Conservation (phyloP, 2,329 filamentous ascomycete genomes). For the Pestalotiopsis sp. region DNA sequence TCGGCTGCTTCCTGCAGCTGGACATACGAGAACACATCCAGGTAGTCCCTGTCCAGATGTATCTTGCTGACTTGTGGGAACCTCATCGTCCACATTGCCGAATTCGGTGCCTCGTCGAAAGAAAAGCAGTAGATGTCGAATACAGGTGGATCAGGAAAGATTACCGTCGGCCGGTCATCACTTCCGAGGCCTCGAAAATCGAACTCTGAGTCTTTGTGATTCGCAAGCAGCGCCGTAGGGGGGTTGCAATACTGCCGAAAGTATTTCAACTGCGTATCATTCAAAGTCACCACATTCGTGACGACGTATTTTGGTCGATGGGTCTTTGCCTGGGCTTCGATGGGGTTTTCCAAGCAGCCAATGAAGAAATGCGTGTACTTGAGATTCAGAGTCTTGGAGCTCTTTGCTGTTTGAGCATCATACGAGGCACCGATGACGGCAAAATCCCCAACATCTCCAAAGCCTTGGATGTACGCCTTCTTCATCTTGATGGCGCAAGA, state of each 20-base stretch:
- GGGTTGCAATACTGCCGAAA: slow-evolving; percentile 51
- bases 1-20: slow-evolving; percentile 69
- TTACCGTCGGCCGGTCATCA: slow-evolving; percentile 42
- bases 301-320: slow-evolving; percentile 63
- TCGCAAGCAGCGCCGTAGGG: slow-evolving; percentile 34
- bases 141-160: slow-evolving; percentile 72
- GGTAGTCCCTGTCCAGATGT: slow-evolving; percentile 71
- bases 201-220: slow-evolving; percentile 44
- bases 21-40: slow-evolving; percentile 67
- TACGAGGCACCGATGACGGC: slow-evolving; percentile 75
- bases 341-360: slow-evolving; percentile 72
- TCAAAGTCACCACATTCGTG: slow-evolving; percentile 63
- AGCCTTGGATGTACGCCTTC: slow-evolving; percentile 76
- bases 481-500: slow-evolving; percentile 78
- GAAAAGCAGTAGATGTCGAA: slow-evolving; percentile 80
- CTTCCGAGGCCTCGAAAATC: slow-evolving; percentile 45
- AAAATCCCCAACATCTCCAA: slow-evolving; percentile 84
- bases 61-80: slow-evolving; percentile 78
- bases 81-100: slow-evolving; percentile 70
- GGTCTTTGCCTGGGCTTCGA: slow-evolving; percentile 51
- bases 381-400: slow-evolving; percentile 52
- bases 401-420: slow-evolving; percentile 61
- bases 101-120: slow-evolving; percentile 71
- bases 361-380: slow-evolving; percentile 81
- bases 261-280: slow-evolving; percentile 47